Evolutionary conservation across 1,284 basidiomycete genomes (phyloP).

Genomic region (Trichosporon sp.): DNA sequence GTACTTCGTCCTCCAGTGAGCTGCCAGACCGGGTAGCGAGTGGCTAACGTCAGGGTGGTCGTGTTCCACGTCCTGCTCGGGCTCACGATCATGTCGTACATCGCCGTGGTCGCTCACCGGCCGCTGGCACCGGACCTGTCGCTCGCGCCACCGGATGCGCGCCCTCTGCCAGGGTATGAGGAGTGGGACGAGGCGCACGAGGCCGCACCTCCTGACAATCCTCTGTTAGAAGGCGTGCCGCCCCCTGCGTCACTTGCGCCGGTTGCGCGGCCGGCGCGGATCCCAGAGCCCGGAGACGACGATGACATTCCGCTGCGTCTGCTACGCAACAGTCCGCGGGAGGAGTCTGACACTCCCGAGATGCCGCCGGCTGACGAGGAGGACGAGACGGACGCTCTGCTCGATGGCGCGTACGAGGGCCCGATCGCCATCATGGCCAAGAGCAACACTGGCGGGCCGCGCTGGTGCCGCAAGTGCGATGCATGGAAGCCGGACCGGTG

Average conservation of each 20-base stretch:
- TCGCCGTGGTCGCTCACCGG: slow-evolving; percentile 22
- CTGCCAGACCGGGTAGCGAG: not conserved
- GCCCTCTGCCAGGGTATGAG: slow-evolving; percentile 13
- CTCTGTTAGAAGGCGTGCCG: slow-evolving; percentile 12
- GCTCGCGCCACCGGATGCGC: slow-evolving; percentile 26
- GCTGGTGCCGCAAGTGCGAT: slow-evolving; percentile 48
- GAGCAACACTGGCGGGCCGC: slow-evolving; percentile 30
- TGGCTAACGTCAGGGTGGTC: slow-evolving; percentile 19
- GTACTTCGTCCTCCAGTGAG: not conserved
- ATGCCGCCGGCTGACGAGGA: not conserved
- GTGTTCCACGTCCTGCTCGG: slow-evolving; percentile 27
- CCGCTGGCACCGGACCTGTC: slow-evolving; percentile 31
- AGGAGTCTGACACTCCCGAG: slow-evolving; percentile 15
- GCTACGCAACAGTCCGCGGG: slow-evolving; percentile 20
- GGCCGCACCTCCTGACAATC: not conserved
- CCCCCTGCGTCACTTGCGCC: not conserved
- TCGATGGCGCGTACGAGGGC: not conserved
- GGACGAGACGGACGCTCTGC: slow-evolving; percentile 11
- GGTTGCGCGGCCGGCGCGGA: not conserved
- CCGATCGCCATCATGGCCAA: slow-evolving; percentile 32
- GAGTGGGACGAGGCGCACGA: not conserved
- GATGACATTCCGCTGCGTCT: slow-evolving; percentile 35
- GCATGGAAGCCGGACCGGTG: slow-evolving; percentile 68
- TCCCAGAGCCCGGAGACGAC: slow-evolving; percentile 13
- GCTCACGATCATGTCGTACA: slow-evolving; percentile 28